These are phyloP conservation scores for Conticribra guillardii DNA, from an alignment of 108 stramenopile genomes.

Conservation along the genomic window DNA sequence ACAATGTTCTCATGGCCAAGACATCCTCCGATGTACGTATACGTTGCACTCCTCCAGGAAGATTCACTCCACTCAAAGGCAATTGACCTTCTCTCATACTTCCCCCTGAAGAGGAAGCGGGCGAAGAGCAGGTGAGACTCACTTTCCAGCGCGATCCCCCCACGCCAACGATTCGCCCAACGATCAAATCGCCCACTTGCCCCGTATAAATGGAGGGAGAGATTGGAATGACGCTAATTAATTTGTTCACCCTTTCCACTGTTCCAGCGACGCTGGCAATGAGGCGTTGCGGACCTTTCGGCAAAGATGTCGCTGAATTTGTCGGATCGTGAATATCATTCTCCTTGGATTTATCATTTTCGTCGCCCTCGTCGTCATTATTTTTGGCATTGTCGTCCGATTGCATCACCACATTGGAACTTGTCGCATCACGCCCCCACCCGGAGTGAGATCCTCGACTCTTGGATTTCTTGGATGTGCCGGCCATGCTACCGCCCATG, in stretches of 20 bases:
- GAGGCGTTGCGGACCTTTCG: slow-evolving; percentile 59
- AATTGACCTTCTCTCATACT: slow-evolving; percentile 72
- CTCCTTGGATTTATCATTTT: slow-evolving; percentile 9
- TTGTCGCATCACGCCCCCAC: no score
- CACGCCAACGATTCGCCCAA: slow-evolving; percentile 92
- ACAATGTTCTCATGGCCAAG: slow-evolving; percentile 92
- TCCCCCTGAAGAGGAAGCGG: slow-evolving; percentile 41
- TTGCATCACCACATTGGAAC: slow-evolving; percentile 38
- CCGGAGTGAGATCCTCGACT: no score
- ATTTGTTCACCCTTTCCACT: slow-evolving; percentile 95
- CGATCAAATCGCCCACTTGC: slow-evolving; percentile 96
- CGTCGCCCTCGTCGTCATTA: slow-evolving; percentile 29
- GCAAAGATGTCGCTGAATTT: slow-evolving; percentile 12
- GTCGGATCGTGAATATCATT: slow-evolving; percentile 18
- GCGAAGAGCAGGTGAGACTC: slow-evolving; percentile 45
- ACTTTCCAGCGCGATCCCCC: slow-evolving; percentile 92
- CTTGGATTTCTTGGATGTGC: slow-evolving; percentile 27
- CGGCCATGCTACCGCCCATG: slow-evolving; percentile 35
- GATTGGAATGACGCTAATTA: slow-evolving; percentile 92
- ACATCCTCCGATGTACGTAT: slow-evolving; percentile 95
- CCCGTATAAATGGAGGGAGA: slow-evolving; percentile 70
- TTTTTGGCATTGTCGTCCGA: slow-evolving; percentile 17
- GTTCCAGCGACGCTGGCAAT: slow-evolving; percentile 91
- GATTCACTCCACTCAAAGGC: slow-evolving; percentile 88
- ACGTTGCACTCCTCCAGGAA: slow-evolving; percentile 95